Evolutionary conservation across 2,329 filamentous ascomycete genomes (phyloP), one percentile per base, ranked within the genome.

Genomic region (Colletotrichum noveboracense): DNA sequence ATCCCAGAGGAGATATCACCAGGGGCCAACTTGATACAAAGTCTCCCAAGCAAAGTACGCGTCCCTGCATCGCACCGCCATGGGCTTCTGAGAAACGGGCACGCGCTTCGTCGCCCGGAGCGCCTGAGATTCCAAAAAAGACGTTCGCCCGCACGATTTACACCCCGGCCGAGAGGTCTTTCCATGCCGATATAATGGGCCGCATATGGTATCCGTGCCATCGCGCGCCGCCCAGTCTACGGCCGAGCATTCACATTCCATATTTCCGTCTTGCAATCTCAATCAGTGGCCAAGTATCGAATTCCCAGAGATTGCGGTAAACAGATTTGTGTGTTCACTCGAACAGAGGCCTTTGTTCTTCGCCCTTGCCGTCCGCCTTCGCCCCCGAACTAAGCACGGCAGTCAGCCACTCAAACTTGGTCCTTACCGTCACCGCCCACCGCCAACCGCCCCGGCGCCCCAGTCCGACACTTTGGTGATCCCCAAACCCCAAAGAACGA

Each of bases 401-500:
- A n/a, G n/a, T 14, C 48, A 34, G 24, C 66, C 32, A 30, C 32
- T 34, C 52, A 38, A 68, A 28, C 61, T n/a, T 14, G 34, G 24
- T 30, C 38, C 26, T 24, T 38, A 62, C 55, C 62, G 13, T 67
- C 43, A 32, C 62, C 68, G 16, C 48, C 30, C 43, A 32, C 60
- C 55, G 38, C 65, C 28, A 21, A 21, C 28, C 65, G 65, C 60
- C 67, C 62, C 56, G 62, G 9, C 36, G 61, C 21, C 67, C 24
- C 62, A 75, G 55, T 66, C 62, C 61, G 55, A 62, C 71, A 43
- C 69, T 43, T 71, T 75, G 62, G 68, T 62, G 68, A 71, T 71
- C 62, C 34, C 32, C 56, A 71, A 71, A 66, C 52, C 58, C 58
- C 58, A 61, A 61, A 66, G 48, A 62, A 21, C 18, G 62, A 71